Base-by-base conservation (phyloP, 176 grass and related monocot species). In the Lolium multiflorum region DNA sequence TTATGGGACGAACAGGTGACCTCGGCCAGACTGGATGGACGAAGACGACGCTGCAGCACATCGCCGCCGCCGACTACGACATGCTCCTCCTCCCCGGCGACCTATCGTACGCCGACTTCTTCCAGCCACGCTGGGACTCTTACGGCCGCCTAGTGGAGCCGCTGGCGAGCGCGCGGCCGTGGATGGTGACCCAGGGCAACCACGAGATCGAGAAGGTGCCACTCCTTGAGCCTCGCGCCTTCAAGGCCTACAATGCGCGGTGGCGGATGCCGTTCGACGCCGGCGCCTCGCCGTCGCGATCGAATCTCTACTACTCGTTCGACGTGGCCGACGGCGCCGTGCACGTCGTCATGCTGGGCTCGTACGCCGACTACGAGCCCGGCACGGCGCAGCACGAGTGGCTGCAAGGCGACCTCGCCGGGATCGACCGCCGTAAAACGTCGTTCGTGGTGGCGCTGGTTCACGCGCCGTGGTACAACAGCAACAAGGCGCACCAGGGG, bases 161-260 rank as follows among this genome's bases (percentile, higher is more conserved):
- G 66, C 87, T 87, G 72, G 91, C 94, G 6, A 97, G 91, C 82
- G 54, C 86, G 44, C 89, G 89, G 75, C 91, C 91, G 18, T 96
- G 94, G 91, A 97, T 97, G 94, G 88, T 90, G 57, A 89, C 89
- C 2, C 55, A 88, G 85, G 94, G 94, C 75, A 97, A 91, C 82
- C 89, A 91, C 24, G 89, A 91, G 76, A 60, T 84, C 15, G 92
- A 94, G 41, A 70, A 86, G 21, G 44, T 91, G 16, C 83, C 75
- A 5, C 2, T 84, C 28, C 8, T 91, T 17, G 58, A 76, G 18
- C n/a, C 44, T 17, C 20, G 20, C 4, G 64, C 84, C 6, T 89
- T 94, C 41, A 74, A 76, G 6, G 89, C 92, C 7, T 94, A 88
- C 79, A 87, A 94, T 52, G 72, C 71, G 16, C 74, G 92, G 46